phyloP scores from a whole-genome alignment of 331 rosid genomes.

The Cydonia oblonga region DNA sequence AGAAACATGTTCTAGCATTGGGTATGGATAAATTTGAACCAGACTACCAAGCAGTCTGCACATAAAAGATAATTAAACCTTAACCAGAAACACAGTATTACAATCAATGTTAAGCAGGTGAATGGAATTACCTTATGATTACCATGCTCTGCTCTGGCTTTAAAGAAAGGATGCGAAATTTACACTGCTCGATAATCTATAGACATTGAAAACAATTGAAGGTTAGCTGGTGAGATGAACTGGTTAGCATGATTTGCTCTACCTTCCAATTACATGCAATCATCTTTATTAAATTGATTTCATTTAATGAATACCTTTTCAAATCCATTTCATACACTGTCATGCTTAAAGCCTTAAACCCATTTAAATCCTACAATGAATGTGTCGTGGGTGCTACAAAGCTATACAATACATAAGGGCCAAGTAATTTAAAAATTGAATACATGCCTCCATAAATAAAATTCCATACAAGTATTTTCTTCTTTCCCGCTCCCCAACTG shows the following conservation, averaged over 20 bases:
- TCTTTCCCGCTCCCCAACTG: neutral
- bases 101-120: neutral
- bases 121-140: conserved; percentile 21
- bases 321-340: neutral
- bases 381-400: neutral
- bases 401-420: neutral
- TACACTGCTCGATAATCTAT: conserved; percentile 36
- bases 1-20: conserved; percentile 27
- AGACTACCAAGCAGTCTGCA: conserved; percentile 29
- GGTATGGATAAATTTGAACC: conserved; percentile 16
- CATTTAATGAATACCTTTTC: neutral
- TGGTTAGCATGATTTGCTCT: neutral
- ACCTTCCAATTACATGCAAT: neutral
- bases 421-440: neutral
- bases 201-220: neutral
- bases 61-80: neutral
- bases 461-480: neutral
- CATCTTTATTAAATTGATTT: neutral
- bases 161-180: conserved; percentile 32
- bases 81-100: neutral
- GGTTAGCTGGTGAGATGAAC: neutral
- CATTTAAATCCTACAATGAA: neutral
- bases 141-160: conserved; percentile 28
- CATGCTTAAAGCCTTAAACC: neutral
- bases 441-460: neutral